phyloP scores from a whole-genome alignment of 2,329 filamentous ascomycete species.

The Zasmidium angulare region DNA sequence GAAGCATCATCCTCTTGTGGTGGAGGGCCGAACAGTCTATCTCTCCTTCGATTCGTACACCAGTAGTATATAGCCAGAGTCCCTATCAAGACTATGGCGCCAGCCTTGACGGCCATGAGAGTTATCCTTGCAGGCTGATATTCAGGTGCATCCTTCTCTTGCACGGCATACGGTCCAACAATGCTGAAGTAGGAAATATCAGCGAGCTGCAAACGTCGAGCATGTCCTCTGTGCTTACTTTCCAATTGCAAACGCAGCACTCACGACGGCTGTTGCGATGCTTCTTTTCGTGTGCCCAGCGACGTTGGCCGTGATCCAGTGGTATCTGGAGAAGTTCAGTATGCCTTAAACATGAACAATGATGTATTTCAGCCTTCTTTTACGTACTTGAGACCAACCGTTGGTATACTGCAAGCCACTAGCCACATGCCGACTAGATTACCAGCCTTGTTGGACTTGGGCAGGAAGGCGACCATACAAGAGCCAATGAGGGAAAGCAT shows the following conservation, averaged over 20 bases:
- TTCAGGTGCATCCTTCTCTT: slow-evolving; percentile 35
- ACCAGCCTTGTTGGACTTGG: slow-evolving; percentile 44
- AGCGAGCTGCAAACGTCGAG: too few relatives aligned
- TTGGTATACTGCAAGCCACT: slow-evolving; percentile 35
- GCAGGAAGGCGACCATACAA: slow-evolving; percentile 30
- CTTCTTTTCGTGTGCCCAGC: slow-evolving; percentile 67
- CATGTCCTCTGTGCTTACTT: too few relatives aligned
- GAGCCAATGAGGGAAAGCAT: slow-evolving; percentile 20
- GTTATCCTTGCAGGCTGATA: slow-evolving; percentile 45
- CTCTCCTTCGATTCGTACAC: slow-evolving; percentile 10
- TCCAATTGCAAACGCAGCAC: slow-evolving; percentile 35
- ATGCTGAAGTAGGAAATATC: too few relatives aligned
- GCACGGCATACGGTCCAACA: slow-evolving; percentile 39
- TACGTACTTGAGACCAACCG: slow-evolving; percentile 15
- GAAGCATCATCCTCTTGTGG: neutral
- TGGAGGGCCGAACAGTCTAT: slow-evolving; percentile 1
- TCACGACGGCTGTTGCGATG: slow-evolving; percentile 57
- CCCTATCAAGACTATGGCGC: slow-evolving; percentile 40
- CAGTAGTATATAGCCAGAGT: slow-evolving; percentile 43
- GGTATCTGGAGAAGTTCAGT: too few relatives aligned
- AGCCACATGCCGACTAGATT: slow-evolving; percentile 42
- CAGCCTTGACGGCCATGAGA: slow-evolving; percentile 36
- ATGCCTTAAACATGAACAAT: too few relatives aligned
- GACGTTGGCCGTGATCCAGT: slow-evolving; percentile 50
- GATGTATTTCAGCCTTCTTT: too few relatives aligned